Conservation (phyloP, 2,329 filamentous ascomycete species). For the Aspergillus sp. region DNA sequence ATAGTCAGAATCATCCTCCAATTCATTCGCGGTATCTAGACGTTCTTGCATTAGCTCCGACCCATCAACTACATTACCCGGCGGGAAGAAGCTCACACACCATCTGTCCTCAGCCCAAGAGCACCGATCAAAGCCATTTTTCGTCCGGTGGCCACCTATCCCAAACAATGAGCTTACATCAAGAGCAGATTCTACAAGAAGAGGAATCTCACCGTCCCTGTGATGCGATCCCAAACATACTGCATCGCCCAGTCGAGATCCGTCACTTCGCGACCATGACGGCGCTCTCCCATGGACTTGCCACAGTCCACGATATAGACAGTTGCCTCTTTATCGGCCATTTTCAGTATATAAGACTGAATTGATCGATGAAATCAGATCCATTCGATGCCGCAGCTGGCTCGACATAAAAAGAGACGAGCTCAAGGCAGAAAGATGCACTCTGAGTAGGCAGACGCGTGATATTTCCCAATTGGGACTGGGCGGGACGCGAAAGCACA, state of each 20-base stretch:
- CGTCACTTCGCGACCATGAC: constrained; percentile 70
- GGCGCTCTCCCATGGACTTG: constrained; percentile 74
- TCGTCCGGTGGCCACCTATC: constrained; percentile 62
- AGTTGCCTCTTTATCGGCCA: constrained; percentile 92
- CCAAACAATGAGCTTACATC: neutral
- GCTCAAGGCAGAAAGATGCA: constrained; percentile 18
- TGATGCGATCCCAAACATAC: constrained; percentile 94
- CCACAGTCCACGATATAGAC: constrained; percentile 91
- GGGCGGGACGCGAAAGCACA: constrained; percentile 39
- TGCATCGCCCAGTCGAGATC: constrained; percentile 87
- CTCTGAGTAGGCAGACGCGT: constrained; percentile 44
- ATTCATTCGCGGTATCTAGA: constrained; percentile 65
- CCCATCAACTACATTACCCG: neutral
- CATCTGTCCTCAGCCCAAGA: constrained; percentile 77
- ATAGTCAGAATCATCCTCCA: constrained; percentile 70
- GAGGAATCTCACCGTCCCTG: constrained; percentile 61
- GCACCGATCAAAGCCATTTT: constrained; percentile 78
- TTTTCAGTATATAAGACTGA: constrained; percentile 45
- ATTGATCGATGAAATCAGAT: neutral
- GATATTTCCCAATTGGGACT: constrained; percentile 39
- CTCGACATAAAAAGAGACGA: constrained; percentile 5
- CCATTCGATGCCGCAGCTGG: neutral
- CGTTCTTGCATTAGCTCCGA: constrained; percentile 9
- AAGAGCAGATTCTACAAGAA: neutral
- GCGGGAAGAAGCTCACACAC: constrained; percentile 30